These are phyloP conservation scores for Pisolithus marmoratus DNA, from an alignment of 768 basidiomycete species.

Conservation along the genomic window DNA sequence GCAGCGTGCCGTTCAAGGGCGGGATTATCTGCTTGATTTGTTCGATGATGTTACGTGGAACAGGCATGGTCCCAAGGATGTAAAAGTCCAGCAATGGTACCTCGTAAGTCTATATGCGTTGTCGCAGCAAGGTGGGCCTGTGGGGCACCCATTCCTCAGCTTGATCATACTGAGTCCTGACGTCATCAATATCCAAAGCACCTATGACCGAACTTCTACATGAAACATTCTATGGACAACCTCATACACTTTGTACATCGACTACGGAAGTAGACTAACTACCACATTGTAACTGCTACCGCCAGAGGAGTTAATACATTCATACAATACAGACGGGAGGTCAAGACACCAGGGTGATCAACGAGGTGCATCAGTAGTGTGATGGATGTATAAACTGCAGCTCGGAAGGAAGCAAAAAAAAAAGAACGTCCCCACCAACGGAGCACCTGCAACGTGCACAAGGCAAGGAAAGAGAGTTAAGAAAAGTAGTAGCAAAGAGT, in stretches of 20 bases:
- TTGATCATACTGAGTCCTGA: neutral
- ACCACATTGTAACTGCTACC: constrained; percentile 8
- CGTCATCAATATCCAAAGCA: neutral
- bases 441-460: neutral
- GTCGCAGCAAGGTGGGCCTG: too few species aligned
- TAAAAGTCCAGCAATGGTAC: too few species aligned
- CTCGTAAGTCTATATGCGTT: too few species aligned
- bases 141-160: neutral
- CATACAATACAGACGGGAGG: constrained; percentile 12
- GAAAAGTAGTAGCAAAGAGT: neutral
- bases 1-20: constrained; percentile 79
- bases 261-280: neutral
- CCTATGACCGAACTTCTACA: neutral
- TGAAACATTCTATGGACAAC: constrained; percentile 1
- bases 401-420: neutral
- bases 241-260: constrained; percentile 1
- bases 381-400: neutral
- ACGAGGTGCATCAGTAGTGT: neutral
- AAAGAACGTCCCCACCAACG: neutral
- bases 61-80: constrained; percentile 39
- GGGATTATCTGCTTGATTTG: constrained; percentile 84
- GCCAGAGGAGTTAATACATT: constrained; percentile 12
- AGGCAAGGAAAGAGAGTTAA: neutral
- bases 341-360: neutral
- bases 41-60: constrained; percentile 55